Conservation (phyloP, 257 asterid genomes). For the Solanum gracilifrons region DNA sequence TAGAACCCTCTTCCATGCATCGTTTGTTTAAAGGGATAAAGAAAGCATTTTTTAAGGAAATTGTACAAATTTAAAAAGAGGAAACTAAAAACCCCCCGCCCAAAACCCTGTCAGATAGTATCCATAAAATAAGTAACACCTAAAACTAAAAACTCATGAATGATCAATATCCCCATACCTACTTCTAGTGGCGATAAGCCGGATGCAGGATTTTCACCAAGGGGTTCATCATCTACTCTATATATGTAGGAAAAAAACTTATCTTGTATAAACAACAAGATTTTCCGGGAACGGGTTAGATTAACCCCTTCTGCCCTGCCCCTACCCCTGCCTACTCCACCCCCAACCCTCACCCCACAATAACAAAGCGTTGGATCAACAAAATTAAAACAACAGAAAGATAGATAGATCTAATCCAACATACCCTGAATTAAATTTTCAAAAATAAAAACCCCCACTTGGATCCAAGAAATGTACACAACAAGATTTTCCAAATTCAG, state of each 20-base stretch:
- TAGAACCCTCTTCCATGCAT: neutral
- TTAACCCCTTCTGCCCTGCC: neutral
- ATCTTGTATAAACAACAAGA: neutral
- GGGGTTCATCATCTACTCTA: neutral
- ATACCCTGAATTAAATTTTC: constrained; percentile 5
- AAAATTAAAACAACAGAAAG: neutral
- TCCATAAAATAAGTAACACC: neutral
- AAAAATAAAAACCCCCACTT: neutral
- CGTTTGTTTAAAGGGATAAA: neutral
- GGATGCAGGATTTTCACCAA: neutral
- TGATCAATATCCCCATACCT: neutral
- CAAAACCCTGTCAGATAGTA: constrained; percentile 14
- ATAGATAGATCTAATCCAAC: constrained; percentile 27
- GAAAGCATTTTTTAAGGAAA: neutral
- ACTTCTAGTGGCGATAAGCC: neutral
- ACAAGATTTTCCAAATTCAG: neutral
- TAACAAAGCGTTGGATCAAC: constrained; percentile 7
- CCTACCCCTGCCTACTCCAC: neutral
- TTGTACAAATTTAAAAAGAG: neutral
- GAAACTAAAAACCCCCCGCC: constrained; percentile 4
- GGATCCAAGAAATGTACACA: neutral
- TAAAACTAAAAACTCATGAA: neutral
- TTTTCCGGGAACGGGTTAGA: neutral
- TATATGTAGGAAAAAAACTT: neutral
- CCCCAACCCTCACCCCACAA: neutral